Evolutionary conservation across 495 filamentous ascomycete species (phyloP).

Genomic region (Halenospora varia): DNA sequence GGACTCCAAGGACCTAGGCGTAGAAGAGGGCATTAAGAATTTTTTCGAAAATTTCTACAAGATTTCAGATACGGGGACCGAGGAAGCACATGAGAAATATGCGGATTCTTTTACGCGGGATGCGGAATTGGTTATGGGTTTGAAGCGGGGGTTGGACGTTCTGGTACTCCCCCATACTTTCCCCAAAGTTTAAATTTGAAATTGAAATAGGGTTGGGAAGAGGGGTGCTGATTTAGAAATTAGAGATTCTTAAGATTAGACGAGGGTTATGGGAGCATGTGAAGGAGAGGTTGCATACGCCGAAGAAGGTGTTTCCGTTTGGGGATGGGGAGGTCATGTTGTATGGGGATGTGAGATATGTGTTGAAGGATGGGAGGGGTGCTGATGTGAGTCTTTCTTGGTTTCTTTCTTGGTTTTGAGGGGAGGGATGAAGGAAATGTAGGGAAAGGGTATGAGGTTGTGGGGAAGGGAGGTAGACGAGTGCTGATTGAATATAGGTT

Average conservation of each 20-base stretch:
- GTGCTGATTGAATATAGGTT: constrained; percentile 18
- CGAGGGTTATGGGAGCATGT: constrained; percentile 56
- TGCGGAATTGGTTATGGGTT: constrained; percentile 54
- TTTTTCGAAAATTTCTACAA: constrained; percentile 58
- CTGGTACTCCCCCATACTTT: constrained; percentile 36
- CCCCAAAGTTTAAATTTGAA: no score
- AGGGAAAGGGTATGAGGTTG: background rate
- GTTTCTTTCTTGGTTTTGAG: background rate
- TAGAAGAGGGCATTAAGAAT: constrained; percentile 30
- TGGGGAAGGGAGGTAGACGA: background rate
- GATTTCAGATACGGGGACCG: constrained; percentile 55
- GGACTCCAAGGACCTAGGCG: constrained; percentile 21
- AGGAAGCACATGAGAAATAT: constrained; percentile 52
- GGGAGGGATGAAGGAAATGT: background rate
- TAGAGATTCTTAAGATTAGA: constrained; percentile 52
- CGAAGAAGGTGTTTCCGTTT: constrained; percentile 42
- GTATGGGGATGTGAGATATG: constrained; percentile 53
- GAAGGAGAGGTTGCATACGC: constrained; percentile 43
- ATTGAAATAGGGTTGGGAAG: no score
- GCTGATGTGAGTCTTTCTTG: constrained; percentile 20
- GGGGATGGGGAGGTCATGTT: constrained; percentile 57
- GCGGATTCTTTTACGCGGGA: constrained; percentile 48
- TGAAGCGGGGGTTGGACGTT: constrained; percentile 45
- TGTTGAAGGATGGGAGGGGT: constrained; percentile 45
- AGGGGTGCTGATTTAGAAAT: background rate